These are phyloP conservation scores for Scorias spongiosa DNA, from an alignment of 2,329 filamentous ascomycete species.

Conservation along the genomic window DNA sequence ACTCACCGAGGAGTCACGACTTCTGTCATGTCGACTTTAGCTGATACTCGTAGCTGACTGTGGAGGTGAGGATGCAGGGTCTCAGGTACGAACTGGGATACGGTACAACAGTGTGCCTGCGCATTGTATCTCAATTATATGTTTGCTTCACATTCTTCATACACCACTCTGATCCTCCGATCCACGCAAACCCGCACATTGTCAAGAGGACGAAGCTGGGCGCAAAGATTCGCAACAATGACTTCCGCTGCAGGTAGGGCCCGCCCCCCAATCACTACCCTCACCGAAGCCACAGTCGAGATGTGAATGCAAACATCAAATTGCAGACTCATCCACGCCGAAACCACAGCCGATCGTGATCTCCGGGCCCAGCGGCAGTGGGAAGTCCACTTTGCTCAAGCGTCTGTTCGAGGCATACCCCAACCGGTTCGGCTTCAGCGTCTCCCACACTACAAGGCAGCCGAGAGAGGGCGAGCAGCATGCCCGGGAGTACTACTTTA, in stretches of 20 bases:
- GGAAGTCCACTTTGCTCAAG: slow-evolving; percentile 68
- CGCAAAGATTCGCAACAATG: no score
- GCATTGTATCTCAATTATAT: no score
- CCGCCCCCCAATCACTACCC: background rate
- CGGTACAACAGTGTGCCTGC: no score
- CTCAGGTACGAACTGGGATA: no score
- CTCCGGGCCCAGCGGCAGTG: slow-evolving; percentile 64
- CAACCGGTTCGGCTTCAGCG: slow-evolving; percentile 48
- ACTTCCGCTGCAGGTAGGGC: background rate
- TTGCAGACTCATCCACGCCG: background rate
- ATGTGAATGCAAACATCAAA: background rate
- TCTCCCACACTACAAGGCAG: slow-evolving; percentile 58
- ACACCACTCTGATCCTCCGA: no score
- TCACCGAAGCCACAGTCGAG: background rate
- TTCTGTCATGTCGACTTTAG: no score
- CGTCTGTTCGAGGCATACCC: slow-evolving; percentile 52
- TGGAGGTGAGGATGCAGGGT: no score
- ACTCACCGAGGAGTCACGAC: no score
- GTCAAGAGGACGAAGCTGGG: no score
- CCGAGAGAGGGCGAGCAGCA: slow-evolving; percentile 62
- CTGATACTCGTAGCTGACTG: no score
- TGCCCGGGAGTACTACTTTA: slow-evolving; percentile 71
- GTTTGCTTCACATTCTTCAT: no score
- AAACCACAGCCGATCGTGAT: slow-evolving; percentile 52
- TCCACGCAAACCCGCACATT: no score